Evolutionary conservation across 768 basidiomycete species (phyloP).

Genomic region (Pulveroboletus sp.): DNA sequence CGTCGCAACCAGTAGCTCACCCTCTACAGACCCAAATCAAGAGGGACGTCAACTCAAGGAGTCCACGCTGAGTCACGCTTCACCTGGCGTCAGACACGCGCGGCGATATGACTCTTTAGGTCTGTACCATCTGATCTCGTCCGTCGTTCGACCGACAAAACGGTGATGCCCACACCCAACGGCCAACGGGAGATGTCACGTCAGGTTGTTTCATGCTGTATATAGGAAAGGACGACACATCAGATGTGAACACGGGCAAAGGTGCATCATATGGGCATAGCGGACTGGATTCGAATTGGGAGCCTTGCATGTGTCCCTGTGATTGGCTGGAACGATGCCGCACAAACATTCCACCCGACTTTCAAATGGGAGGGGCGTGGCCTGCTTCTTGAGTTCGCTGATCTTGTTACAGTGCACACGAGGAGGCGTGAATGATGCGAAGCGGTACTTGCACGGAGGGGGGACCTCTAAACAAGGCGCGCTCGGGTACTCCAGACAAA

Average conservation of each 20-base stretch:
- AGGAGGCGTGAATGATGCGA: slow-evolving; percentile 12
- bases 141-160: not conserved
- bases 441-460: slow-evolving; percentile 2
- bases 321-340: slow-evolving; percentile 2
- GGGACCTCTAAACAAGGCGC: not conserved
- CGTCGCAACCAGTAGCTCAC: not conserved
- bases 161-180: not conserved
- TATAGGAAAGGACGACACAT: not conserved
- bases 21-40: not conserved
- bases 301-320: not conserved
- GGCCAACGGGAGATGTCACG: not conserved
- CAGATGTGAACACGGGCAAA: not conserved
- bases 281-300: slow-evolving; percentile 1
- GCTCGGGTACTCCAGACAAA: not conserved
- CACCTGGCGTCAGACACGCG: not conserved
- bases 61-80: not conserved
- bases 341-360: slow-evolving; percentile 1
- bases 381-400: slow-evolving; percentile 6
- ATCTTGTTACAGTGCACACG: not conserved
- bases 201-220: not conserved
- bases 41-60: not conserved
- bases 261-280: not conserved
- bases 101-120: not conserved
- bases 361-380: slow-evolving; percentile 2
- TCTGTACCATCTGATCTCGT: slow-evolving; percentile 5